Evolutionary conservation across 768 basidiomycete species (phyloP), one percentile per base, ranked within the genome.

Genomic region (Saitozyma sp.): DNA sequence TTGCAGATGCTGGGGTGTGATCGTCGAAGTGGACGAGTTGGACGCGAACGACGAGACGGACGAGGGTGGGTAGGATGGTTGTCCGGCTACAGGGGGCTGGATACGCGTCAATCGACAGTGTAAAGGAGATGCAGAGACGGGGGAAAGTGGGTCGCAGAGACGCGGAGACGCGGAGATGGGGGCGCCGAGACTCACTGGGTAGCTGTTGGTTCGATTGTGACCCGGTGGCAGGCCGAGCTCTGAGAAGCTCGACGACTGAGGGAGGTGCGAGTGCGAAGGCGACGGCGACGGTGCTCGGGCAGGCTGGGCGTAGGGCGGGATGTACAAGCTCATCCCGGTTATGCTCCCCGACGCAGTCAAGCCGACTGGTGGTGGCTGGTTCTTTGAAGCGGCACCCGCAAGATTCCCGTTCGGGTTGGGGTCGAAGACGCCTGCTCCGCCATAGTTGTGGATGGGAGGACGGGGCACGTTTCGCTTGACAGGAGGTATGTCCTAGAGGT

Each of bases 281-380:
- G 45, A 57, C 13, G 62, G 62, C 6, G 67, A 61, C 4, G 64
- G 60, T 55, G 50, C 59, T 50, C 63, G 55, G 46, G 60, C 51
- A 29, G 62, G 63, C 49, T 72, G 68, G 17, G 63, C 68, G 50
- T 76, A 76, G 0, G 74, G 74, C 8, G 74, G 74, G n/a, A 76
- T 73, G 50, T 76, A 76, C n/a, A 76, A 68, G 56, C 64, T 71
- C 69, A 73, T 67, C 6, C 74, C 74, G 2, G 74, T 71, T 10
- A 73, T 68, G 45, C 74, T 75, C 9, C 65, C 67, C 6, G 71
- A 73, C 2, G 74, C 49, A 13, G 63, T 54, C 43, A 76, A 45
- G 19, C 64, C 58, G 8, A 58, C 63, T n/a, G 54, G 38, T 6
- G 63, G 48, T 6, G 59, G 52, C 7, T 59, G 64, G 20, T 62